These are phyloP conservation scores for Sideroxylon spinosum DNA, from an alignment of 179 eudicot genomes.

Conservation along the genomic window DNA sequence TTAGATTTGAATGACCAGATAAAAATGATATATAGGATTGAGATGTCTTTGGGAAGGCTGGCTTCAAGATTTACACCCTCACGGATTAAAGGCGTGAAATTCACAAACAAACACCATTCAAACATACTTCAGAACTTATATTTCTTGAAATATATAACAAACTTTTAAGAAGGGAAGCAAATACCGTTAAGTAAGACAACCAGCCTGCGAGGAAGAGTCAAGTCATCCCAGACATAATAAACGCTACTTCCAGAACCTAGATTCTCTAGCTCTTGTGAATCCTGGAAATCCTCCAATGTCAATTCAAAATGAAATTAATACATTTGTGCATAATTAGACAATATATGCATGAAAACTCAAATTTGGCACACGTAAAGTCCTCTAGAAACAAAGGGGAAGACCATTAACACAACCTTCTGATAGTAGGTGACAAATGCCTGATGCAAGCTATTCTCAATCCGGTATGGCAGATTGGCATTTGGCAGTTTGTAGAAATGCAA, in stretches of 20 bases:
- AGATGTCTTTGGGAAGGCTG: too few relatives aligned
- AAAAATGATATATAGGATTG: background rate
- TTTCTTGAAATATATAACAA: background rate
- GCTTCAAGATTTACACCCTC: background rate
- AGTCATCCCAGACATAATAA: constrained; percentile 88
- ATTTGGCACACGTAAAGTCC: constrained; percentile 6
- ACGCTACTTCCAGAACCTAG: constrained; percentile 58
- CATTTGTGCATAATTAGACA: background rate
- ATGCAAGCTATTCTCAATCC: constrained; percentile 73
- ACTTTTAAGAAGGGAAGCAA: constrained; percentile 12
- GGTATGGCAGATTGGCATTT: constrained; percentile 61
- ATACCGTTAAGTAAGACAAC: constrained; percentile 78
- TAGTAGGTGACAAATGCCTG: constrained; percentile 68
- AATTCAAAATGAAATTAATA: background rate
- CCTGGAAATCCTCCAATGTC: constrained; percentile 43
- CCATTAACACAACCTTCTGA: constrained; percentile 61
- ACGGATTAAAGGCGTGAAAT: background rate
- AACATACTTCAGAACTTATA: constrained; percentile 10
- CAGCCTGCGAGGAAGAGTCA: constrained; percentile 78
- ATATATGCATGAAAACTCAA: background rate
- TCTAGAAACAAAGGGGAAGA: constrained; percentile 13
- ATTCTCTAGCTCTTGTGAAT: constrained; percentile 59
- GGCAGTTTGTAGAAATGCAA: constrained; percentile 69
- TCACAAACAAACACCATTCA: background rate
- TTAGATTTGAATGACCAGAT: background rate